Percentiles rank a stretch among this genome's conserved stretches.
phyloP scores from a whole-genome alignment of 805 yeast genomes.

The Blastobotrys mokoenaii region DNA sequence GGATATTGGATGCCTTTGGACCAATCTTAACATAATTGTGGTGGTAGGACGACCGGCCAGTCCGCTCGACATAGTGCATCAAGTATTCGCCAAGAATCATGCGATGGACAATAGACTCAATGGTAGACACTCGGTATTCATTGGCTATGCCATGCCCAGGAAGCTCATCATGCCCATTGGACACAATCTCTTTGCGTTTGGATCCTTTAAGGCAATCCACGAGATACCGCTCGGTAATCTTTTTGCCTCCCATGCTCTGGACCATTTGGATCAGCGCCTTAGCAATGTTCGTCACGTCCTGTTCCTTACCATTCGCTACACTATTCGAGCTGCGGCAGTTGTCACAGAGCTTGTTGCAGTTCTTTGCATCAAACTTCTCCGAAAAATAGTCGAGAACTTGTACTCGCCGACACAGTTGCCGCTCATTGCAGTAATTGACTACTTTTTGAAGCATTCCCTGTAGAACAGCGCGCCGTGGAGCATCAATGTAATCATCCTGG shows the following conservation, averaged over 20 bases:
- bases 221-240: conserved; percentile 69
- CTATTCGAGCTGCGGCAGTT: conserved; percentile 46
- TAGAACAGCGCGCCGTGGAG: conserved; percentile 65
- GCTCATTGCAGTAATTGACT: conserved; percentile 84
- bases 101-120: conserved; percentile 78
- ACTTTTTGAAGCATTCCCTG: conserved; percentile 71
- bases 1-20: conserved; percentile 34
- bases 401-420: conserved; percentile 80
- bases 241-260: conserved; percentile 38
- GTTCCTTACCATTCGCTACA: conserved; percentile 17
- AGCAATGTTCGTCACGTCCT: conserved; percentile 65
- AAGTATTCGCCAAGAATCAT: conserved; percentile 58
- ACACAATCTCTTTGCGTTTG: conserved; percentile 48
- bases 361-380: conserved; percentile 60
- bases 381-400: conserved; percentile 87
- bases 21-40: conserved; percentile 65
- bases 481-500: conserved; percentile 59
- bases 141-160: conserved; percentile 68
- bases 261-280: conserved; percentile 53
- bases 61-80: conserved; percentile 64
- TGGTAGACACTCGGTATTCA: conserved; percentile 51
- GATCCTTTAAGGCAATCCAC: conserved; percentile 80
- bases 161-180: conserved; percentile 51
- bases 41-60: conserved; percentile 52
- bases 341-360: conserved; percentile 74